phyloP scores from a whole-genome alignment of 2,329 filamentous ascomycete species.

The Cadophora sp. region DNA sequence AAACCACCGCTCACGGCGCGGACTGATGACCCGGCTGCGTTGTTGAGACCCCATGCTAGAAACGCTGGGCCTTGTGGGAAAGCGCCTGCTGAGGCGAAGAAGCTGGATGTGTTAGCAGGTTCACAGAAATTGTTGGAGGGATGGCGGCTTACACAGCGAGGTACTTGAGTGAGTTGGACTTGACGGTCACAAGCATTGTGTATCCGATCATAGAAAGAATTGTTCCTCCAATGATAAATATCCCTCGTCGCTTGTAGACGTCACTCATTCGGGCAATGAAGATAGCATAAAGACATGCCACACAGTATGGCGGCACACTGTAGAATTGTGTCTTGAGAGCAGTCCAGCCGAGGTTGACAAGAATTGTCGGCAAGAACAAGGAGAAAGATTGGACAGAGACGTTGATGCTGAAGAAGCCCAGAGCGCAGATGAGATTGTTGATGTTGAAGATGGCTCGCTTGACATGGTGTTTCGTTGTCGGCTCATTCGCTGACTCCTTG shows the following conservation, averaged over 20 bases:
- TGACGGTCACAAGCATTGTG: slow-evolving; percentile 44
- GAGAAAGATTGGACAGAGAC: slow-evolving; percentile 52
- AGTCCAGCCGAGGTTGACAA: slow-evolving; percentile 40
- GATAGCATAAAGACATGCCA: slow-evolving; percentile 66
- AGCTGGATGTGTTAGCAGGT: slow-evolving; percentile 32
- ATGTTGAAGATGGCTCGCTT: slow-evolving; percentile 49
- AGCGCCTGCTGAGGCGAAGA: slow-evolving; percentile 51
- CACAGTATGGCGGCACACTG: slow-evolving; percentile 59
- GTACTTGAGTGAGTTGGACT: slow-evolving; percentile 47
- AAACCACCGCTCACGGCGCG: slow-evolving; percentile 43
- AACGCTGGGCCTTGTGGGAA: slow-evolving; percentile 55
- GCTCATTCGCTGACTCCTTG: slow-evolving; percentile 49
- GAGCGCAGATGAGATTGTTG: slow-evolving; percentile 32
- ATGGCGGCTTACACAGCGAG: slow-evolving; percentile 43
- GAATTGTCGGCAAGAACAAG: slow-evolving; percentile 60
- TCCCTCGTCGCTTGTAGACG: slow-evolving; percentile 50
- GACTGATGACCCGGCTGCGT: slow-evolving; percentile 52
- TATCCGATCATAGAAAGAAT: slow-evolving; percentile 45
- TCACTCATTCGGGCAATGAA: slow-evolving; percentile 58
- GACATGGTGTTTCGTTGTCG: slow-evolving; percentile 49
- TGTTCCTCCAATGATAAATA: slow-evolving; percentile 57
- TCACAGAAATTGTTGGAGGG: background rate
- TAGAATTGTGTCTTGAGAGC: slow-evolving; percentile 54
- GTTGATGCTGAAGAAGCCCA: slow-evolving; percentile 48
- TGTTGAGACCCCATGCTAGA: slow-evolving; percentile 55